These are phyloP conservation scores for Asterella californica DNA, from an alignment of 225 moss, liverwort and hornwort genomes.

Conservation along the genomic window DNA sequence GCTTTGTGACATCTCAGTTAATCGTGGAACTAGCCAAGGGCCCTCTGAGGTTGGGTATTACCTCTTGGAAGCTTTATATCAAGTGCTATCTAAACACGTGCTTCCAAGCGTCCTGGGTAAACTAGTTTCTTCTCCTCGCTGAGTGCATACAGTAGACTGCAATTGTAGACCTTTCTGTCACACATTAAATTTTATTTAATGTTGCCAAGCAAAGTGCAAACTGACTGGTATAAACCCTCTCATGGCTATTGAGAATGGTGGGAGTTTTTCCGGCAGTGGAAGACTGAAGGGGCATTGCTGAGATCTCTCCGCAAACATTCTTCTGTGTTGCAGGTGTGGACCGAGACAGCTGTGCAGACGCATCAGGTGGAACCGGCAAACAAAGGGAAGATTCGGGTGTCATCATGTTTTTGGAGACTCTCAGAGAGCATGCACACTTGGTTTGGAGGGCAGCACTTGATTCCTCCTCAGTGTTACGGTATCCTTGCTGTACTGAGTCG, in stretches of 20 bases:
- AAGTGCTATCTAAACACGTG: conserved; percentile 56
- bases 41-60: conserved; percentile 42
- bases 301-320: neutral
- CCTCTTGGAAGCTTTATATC: conserved; percentile 50
- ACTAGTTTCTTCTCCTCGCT: conserved; percentile 8
- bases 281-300: neutral
- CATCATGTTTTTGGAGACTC: conserved; percentile 59
- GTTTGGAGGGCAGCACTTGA: conserved; percentile 63
- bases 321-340: conserved; percentile 48
- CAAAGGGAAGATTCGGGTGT: conserved; percentile 39
- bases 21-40: conserved; percentile 36
- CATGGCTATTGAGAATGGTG: neutral
- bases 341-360: conserved; percentile 46
- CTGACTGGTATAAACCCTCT: neutral
- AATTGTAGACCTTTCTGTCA: neutral
- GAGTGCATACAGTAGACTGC: neutral
- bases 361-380: conserved; percentile 34
- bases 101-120: conserved; percentile 73
- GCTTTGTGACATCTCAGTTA: conserved; percentile 33
- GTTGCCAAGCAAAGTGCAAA: neutral
- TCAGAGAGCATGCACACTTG: conserved; percentile 64
- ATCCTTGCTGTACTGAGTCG: conserved; percentile 37
- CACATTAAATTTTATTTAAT: neutral
- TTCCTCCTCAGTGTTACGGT: conserved; percentile 39
- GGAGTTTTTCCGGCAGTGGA: neutral